phyloP scores from a whole-genome alignment of 108 stramenopile genomes.

The Schizochytrium sp. region DNA sequence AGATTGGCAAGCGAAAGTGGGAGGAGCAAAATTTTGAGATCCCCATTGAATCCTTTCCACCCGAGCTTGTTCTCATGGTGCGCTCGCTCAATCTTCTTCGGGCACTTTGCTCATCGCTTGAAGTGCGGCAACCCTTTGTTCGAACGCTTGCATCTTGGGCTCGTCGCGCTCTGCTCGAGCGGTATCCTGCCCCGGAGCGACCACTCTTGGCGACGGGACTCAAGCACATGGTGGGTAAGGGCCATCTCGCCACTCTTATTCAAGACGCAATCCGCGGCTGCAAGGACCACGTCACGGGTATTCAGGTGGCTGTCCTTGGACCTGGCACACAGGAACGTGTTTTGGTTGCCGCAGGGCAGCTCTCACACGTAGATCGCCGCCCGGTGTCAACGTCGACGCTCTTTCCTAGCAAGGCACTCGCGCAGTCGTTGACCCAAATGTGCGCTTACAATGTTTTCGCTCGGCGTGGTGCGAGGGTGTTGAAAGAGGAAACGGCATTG shows the following conservation, averaged over 20 bases:
- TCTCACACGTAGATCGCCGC: neutral
- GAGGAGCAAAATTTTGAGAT: neutral
- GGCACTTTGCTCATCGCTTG: neutral
- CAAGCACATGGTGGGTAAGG: too few relatives aligned
- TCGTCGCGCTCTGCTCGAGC: neutral
- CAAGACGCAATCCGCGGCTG: neutral
- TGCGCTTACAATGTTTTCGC: neutral
- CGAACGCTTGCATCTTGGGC: neutral
- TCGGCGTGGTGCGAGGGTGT: neutral
- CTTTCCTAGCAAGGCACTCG: neutral
- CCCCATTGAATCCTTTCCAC: neutral
- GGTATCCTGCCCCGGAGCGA: neutral
- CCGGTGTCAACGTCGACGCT: neutral
- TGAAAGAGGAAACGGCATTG: neutral
- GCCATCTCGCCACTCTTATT: too few relatives aligned
- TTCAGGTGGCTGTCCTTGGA: neutral
- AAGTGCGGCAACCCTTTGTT: neutral
- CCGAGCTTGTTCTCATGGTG: neutral
- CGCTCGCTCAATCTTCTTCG: neutral
- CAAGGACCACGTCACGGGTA: neutral
- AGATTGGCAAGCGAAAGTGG: conserved; percentile 15
- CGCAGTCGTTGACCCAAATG: neutral
- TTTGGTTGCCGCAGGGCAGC: neutral
- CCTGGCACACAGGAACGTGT: neutral
- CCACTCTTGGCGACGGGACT: neutral